Percentiles rank a stretch among this genome's conserved stretches.
These are phyloP conservation scores for Sambucus nigra DNA, from an alignment of 129 eudicot genomes.

Conservation along the genomic window DNA sequence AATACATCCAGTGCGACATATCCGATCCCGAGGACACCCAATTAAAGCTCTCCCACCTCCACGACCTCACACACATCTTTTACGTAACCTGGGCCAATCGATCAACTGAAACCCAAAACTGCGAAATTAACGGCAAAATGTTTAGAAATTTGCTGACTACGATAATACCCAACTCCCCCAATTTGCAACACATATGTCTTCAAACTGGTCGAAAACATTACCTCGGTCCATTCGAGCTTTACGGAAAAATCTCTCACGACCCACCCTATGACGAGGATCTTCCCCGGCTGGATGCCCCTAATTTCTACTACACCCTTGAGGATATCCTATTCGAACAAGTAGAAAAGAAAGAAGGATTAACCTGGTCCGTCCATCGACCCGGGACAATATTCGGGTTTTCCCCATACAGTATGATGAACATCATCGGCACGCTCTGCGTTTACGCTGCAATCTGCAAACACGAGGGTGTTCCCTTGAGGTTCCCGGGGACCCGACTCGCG, in stretches of 20 bases:
- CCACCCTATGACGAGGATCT: conserved; percentile 53
- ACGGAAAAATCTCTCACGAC: conserved; percentile 35
- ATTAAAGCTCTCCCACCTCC: conserved; percentile 33
- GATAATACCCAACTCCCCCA: conserved; percentile 50
- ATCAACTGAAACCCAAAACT: conserved; percentile 40
- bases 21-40: conserved; percentile 34
- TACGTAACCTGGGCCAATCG: conserved; percentile 64
- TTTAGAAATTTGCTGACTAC: conserved; percentile 44
- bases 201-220: conserved; percentile 70
- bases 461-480: conserved; percentile 49
- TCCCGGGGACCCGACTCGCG: conserved; percentile 38
- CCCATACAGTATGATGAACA: conserved; percentile 61
- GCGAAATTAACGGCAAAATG: conserved; percentile 55
- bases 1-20: conserved; percentile 68
- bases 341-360: conserved; percentile 36
- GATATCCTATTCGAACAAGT: conserved; percentile 40
- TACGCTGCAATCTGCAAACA: conserved; percentile 70
- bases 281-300: conserved; percentile 37
- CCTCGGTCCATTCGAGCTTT: conserved; percentile 36
- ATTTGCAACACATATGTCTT: conserved; percentile 50
- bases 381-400: conserved; percentile 62
- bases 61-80: conserved; percentile 66
- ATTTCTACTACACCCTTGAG: conserved; percentile 55
- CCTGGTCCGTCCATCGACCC: conserved; percentile 75
- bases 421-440: conserved; percentile 45